Conservation (phyloP, 2,329 filamentous ascomycete genomes). For the Clarireedia homoeocarpa region DNA sequence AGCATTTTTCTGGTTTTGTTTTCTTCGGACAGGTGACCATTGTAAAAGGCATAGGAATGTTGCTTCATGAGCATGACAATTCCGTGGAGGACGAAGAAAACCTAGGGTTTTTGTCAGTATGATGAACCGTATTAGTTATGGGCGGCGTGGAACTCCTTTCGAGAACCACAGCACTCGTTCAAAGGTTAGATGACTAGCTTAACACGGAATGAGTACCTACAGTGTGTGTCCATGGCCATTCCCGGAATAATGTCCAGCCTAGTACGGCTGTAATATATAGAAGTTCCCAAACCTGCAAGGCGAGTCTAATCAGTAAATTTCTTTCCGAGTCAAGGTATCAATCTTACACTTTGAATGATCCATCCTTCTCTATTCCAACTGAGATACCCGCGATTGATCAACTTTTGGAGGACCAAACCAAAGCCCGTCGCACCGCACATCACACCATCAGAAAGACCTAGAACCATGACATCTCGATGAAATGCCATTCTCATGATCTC, state of each 20-base stretch:
- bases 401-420: slow-evolving; percentile 56
- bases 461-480: slow-evolving; percentile 43
- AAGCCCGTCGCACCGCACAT: slow-evolving; percentile 61
- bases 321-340: not conserved
- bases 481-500: slow-evolving; percentile 68
- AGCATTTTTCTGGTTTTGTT: slow-evolving; percentile 43
- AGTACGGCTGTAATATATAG: slow-evolving; percentile 54
- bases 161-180: not conserved
- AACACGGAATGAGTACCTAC: slow-evolving; percentile 32
- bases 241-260: slow-evolving; percentile 57
- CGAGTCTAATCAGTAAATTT: not conserved
- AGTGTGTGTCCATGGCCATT: slow-evolving; percentile 80
- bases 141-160: not conserved
- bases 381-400: slow-evolving; percentile 50
- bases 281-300: slow-evolving; percentile 55
- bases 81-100: slow-evolving; percentile 65
- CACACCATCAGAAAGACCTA: slow-evolving; percentile 56
- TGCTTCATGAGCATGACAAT: slow-evolving; percentile 79
- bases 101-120: not conserved
- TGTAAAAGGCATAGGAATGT: slow-evolving; percentile 49
- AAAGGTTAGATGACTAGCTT: not conserved
- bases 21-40: slow-evolving; percentile 60
- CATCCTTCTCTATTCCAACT: slow-evolving; percentile 63
- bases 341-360: slow-evolving; percentile 60
- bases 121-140: too few species aligned